Evolutionary conservation across 306 rosid species (phyloP), one percentile per base, ranked within the genome.

Genomic region (Astragalus glycyphyllos): DNA sequence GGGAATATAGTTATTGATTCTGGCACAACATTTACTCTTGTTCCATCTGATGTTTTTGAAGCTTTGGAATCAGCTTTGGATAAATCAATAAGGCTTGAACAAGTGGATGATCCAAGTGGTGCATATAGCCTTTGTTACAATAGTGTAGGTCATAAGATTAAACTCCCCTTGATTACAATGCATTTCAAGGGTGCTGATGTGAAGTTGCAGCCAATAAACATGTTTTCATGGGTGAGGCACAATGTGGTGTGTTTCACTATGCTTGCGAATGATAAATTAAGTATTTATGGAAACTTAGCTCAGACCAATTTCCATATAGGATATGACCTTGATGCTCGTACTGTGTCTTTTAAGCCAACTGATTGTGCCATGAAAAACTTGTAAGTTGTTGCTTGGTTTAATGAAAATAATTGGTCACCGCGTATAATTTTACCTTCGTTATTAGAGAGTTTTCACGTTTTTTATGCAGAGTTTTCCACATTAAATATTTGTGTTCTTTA

Each of bases 111-210:
- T 38, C 96, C 96, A 0, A 57, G 0, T 0, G 77, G 81, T 3
- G 2, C 6, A 11, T 2, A 85, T 11, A 49, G 42, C 13, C 81
- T 77, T 13, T 89, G 97, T 23, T 88, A 77, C 14, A 57, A 44
- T 34, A 65, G 41, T 14, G 8, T 7, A 15, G 13, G 6, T 1
- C 44, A 12, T 2, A 46, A 46, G 3, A 63, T 74, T 2, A 14
- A 12, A 23, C 23, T 82, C 2, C 96, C 92, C 0, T 3, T 32
- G 0, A 69, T 91, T 3, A 85, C 82, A 0, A 79, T 70, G 0
- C 89, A 91, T 76, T 87, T 91, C 23, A n/a, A 7, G 0, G 89
- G 88, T 0, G 96, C 83, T 2, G 84, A 88, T 37, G 86, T 91
- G 23, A 58, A 44, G 7, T 45, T 88, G 81, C 37, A 13, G 11